Evolutionary conservation across 352 stramenopile genomes (phyloP).

Genomic region (Pythium coloratum): DNA sequence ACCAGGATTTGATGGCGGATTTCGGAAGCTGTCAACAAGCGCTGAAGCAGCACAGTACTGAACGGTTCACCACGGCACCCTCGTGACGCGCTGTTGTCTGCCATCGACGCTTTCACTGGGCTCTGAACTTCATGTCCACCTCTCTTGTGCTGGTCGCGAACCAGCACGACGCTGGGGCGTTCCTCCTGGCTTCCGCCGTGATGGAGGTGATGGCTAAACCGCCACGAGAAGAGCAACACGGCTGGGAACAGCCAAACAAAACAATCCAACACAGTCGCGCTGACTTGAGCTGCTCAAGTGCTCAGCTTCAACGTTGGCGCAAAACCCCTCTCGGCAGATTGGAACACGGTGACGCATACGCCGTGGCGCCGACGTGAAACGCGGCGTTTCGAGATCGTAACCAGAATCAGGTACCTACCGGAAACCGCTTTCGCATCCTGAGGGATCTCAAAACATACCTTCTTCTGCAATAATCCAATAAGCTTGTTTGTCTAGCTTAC

Average conservation of each 20-base stretch:
- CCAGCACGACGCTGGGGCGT: neutral
- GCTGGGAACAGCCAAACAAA: neutral
- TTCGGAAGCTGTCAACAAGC: no score
- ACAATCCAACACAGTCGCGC: neutral
- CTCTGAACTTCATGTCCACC: neutral
- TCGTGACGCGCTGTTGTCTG: neutral
- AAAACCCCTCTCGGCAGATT: slow-evolving; percentile 18
- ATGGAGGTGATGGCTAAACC: slow-evolving; percentile 2
- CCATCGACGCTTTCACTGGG: neutral
- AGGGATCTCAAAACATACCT: neutral
- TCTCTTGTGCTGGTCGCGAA: neutral
- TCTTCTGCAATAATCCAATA: neutral
- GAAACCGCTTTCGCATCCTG: slow-evolving; percentile 16
- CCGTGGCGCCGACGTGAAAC: slow-evolving; percentile 26
- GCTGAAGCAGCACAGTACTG: no score
- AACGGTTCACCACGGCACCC: neutral
- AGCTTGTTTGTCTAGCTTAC: neutral
- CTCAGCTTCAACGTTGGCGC: slow-evolving; percentile 29
- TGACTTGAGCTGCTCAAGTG: neutral
- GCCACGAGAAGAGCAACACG: slow-evolving; percentile 3
- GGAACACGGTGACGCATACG: slow-evolving; percentile 17
- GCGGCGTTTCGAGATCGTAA: neutral
- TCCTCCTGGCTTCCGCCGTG: neutral
- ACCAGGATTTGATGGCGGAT: no score
- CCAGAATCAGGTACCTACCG: slow-evolving; percentile 12